Evolutionary conservation across 2,329 filamentous ascomycete species (phyloP), one percentile per base, ranked within the genome.

Genomic region (Exophiala viscosa): DNA sequence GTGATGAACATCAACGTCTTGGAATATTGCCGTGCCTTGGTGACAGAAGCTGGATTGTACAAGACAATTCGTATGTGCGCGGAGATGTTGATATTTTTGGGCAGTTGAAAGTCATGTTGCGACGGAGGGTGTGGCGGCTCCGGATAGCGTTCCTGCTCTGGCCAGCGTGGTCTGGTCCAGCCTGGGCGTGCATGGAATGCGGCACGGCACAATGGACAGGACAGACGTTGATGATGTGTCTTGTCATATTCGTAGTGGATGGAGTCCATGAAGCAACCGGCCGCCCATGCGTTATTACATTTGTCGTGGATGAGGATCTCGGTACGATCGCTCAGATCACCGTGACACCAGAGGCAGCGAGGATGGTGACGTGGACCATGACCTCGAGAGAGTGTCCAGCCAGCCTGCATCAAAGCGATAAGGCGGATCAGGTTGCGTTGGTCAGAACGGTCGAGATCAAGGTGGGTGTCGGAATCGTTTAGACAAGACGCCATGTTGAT

Each of bases 241-340:
- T 10, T 31, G 14, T 51, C 41, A 11, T 52, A 18, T 28, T 58
- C 49, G 32, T 28, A 13, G 10, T 45, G 34, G 15, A 55, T 17
- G 40, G 40, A 45, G 3, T 48, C 38, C 33, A 58, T 20, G 39
- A 58, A 47, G 23, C 55, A 58, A 10, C 36, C 35, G 15, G 44
- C 45, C 7, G 52, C 48, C 55, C 54, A 57, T 31, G 46, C 45
- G 51, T 55, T 58, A 28, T 39, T 46, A 42, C 55, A 58, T 34
- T 42, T 48, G 23, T 39, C 45, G 44, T 58, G 55, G 38, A 54
- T 47, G 28, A 58, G 41, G n/a, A 53, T 52, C 8, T 58, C 32
- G 10, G 45, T 41, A 23, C 43, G 40, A 11, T 50, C 39, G 7
- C 17, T 46, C 40, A 59, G 33, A 10, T 44, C n/a, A 15, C 49